Evolutionary conservation across 768 basidiomycete species (phyloP), one percentile per base, ranked within the genome.

Genomic region (Fistulinella prunicolor): DNA sequence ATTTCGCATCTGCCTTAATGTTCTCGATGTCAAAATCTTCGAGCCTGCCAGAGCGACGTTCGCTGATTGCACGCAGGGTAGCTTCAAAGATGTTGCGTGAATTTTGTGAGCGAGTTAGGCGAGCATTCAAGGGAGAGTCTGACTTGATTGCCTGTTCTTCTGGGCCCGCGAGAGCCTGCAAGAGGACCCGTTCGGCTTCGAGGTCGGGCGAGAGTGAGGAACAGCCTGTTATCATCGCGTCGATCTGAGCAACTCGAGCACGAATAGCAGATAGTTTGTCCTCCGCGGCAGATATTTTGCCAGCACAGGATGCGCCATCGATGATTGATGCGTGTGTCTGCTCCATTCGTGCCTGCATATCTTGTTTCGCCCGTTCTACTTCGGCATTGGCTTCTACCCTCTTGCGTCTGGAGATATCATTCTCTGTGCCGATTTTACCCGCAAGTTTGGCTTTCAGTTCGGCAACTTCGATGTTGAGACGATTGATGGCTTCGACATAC

Each of bases 401-500:
- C 73, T 80, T 85, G 56, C 90, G 78, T 53, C 76, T 76, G 62
- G 75, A 64, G 35, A 83, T 75, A 3, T 86, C 86, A 24, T 68
- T 77, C 65, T 91, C 87, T 13, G 76, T 59, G 38, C 69, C 70
- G 47, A 79, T 71, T 70, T 86, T 86, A 3, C 83, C 88, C 4
- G 86, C 81, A 34, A 96, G 74, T 69, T 88, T 89, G 41, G 83
- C 82, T 69, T 94, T 94, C 55, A 97, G 81, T 60, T 89, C 85
- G 23, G 82, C 79, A 49, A 97, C 86, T 68, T 94, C 86, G 32
- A 75, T 67, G 56, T 92, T 89, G 54, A 95, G 84, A 46, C 90
- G 75, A 62, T 92, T 89, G 60, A 98, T 96, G 44, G 92, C 91
- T 66, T 92, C 89, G 38, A 96, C 89, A 61, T 97, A 99, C 69